phyloP scores from a whole-genome alignment of 2,329 filamentous ascomycete species.

The Clonostachys rhizophaga region DNA sequence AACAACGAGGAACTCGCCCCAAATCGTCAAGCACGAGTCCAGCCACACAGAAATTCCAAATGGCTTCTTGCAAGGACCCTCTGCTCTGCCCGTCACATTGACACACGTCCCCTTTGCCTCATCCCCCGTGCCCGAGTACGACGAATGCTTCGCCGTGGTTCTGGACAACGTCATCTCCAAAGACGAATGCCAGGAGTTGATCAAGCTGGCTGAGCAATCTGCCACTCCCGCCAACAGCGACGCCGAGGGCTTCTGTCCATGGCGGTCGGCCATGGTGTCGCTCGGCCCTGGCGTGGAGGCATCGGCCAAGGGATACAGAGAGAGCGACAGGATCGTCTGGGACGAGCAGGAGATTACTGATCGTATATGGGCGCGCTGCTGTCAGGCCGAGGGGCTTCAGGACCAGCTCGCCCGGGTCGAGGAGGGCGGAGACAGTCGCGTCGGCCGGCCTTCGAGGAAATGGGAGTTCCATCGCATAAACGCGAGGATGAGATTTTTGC shows the following conservation, averaged over 20 bases:
- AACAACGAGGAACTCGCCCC: too few relatives aligned
- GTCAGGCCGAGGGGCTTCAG: slow-evolving; percentile 29
- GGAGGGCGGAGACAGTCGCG: slow-evolving; percentile 9
- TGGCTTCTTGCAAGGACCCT: too few relatives aligned
- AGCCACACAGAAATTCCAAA: too few relatives aligned
- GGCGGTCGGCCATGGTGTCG: slow-evolving; percentile 68
- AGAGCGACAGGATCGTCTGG: slow-evolving; percentile 73
- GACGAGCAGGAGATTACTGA: slow-evolving; percentile 59
- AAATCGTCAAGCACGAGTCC: too few relatives aligned
- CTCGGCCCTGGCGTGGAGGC: slow-evolving; percentile 57
- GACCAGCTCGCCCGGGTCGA: slow-evolving; percentile 30
- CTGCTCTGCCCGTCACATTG: too few relatives aligned
- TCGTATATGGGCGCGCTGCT: slow-evolving; percentile 58
- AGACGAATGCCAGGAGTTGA: slow-evolving; percentile 54
- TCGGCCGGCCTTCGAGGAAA: slow-evolving; percentile 1
- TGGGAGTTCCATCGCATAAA: slow-evolving; percentile 55
- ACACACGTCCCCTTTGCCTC: slow-evolving; percentile 43
- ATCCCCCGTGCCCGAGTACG: slow-evolving; percentile 45
- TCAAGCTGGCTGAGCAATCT: slow-evolving; percentile 45
- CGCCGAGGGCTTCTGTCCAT: slow-evolving; percentile 28
- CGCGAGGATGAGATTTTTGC: slow-evolving; percentile 70
- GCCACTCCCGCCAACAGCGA: slow-evolving; percentile 16
- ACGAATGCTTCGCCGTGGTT: slow-evolving; percentile 47
- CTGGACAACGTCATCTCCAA: slow-evolving; percentile 53
- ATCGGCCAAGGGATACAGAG: slow-evolving; percentile 52